Evolutionary conservation across 2,329 filamentous ascomycete species (phyloP), one percentile per base, ranked within the genome.

Genomic region (Parastagonospora avenae): DNA sequence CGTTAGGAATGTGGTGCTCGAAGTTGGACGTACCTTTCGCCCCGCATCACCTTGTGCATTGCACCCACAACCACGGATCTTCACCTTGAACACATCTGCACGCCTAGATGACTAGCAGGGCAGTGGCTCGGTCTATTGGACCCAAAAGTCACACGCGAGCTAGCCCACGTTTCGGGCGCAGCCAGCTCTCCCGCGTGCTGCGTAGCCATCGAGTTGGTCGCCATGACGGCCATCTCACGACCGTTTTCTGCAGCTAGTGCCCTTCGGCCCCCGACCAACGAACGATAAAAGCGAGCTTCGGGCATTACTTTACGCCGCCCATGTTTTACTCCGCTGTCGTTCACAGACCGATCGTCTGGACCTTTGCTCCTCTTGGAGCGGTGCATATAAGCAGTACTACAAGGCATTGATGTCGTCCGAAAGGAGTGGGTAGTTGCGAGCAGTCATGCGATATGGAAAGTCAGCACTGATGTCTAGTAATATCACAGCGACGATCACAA

Each of bases 181-280:
- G 59, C 52, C 54, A 52, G 45, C 46, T 33, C 15, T 42, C 41
- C 42, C 41, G 41, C 30, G 12, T 48, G 28, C 36, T 39, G 48
- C 50, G 46, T 46, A 28, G 42, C 15, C 37, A 47, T 41, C 37
- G 42, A 44, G 14, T 29, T 16, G 32, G 28, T 39, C 33, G 29
- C 40, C 35, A 30, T 16, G 32, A 39, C 30, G 27, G 16, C 31
- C 31, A 32, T 35, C 29, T 11, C 28, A 42, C 40, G 14, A 32
- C 27, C 24, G 28, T 40, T 15, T n/a, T n/a, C 43, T 59, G 54
- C 59, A 62, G 44, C 52, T 57, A 56, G 54, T 43, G 24, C 32
- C 16, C 53, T 53, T 65, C 62, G 62, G 62, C 62, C 62, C 57
- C 62, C 62, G 62, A 65, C 40, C 47, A 54, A 39, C 49, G 44